Conservation (phyloP, 2,329 filamentous ascomycete genomes). For the Aspergillus carbonarius region DNA sequence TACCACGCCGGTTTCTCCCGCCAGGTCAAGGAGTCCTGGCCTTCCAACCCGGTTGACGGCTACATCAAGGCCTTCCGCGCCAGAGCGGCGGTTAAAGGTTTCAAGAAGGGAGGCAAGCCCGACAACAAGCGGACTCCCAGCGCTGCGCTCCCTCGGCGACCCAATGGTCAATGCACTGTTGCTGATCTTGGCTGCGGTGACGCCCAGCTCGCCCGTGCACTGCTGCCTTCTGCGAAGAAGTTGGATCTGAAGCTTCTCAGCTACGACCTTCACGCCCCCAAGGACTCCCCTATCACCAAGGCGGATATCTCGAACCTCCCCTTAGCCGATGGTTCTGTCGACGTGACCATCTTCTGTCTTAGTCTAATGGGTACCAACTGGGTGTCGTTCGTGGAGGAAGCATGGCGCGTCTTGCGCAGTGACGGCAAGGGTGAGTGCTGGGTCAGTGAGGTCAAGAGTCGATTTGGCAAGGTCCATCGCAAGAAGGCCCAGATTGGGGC, state of each 20-base stretch:
- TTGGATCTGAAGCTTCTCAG: constrained; percentile 74
- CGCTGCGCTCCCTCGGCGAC: constrained; percentile 66
- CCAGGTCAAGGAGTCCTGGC: constrained; percentile 88
- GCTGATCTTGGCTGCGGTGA: constrained; percentile 94
- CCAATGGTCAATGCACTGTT: constrained; percentile 69
- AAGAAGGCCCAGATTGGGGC: constrained; percentile 44
- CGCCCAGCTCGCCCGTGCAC: constrained; percentile 70
- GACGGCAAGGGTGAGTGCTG: constrained; percentile 83
- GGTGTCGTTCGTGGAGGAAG: constrained; percentile 94
- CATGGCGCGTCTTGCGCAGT: constrained; percentile 85
- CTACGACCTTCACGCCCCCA: constrained; percentile 81
- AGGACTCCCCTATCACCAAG: constrained; percentile 69
- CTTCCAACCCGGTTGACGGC: constrained; percentile 88
- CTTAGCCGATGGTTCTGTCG: constrained; percentile 69
- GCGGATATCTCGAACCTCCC: constrained; percentile 88
- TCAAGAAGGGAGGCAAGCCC: constrained; percentile 44
- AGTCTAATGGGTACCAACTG: constrained; percentile 99
- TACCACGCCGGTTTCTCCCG: constrained; percentile 96
- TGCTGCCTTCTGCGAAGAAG: constrained; percentile 61
- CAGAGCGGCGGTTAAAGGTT: constrained; percentile 58
- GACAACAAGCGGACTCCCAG: constrained; percentile 25
- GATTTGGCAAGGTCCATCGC: constrained; percentile 66
- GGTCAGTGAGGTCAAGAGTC: constrained; percentile 94
- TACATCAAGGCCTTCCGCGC: constrained; percentile 72
- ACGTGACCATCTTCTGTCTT: constrained; percentile 91